Base-by-base conservation (phyloP, 805 yeast species). In the Kodamaea laetipori region DNA sequence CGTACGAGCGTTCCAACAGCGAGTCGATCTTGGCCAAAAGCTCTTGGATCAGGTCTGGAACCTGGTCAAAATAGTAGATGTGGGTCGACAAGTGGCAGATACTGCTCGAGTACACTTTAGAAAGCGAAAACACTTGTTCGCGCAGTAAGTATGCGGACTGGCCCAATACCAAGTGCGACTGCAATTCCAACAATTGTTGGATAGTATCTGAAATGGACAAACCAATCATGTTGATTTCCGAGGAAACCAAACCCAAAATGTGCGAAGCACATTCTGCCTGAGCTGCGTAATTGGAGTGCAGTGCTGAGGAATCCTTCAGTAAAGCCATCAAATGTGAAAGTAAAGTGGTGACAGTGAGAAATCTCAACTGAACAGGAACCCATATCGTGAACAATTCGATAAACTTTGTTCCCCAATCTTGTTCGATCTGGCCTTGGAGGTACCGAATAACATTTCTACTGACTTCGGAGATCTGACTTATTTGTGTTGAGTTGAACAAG, bases 141-240 rank as follows among this genome's bases (percentile, higher is more conserved):
- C 43, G 30, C 30, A 39, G 26, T 18, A 65, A 53, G 11, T 42
- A 45, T 1, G 48, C 50, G 1, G 61, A 44, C 37, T 64, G 62
- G 13, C 49, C 33, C 38, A 67, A 53, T 32, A 58, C 53, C 35
- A 70, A 56, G 32, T 51, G 50, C 10, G 70, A 56, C 53, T 84
- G 86, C 37, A 80, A 68, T 8, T 63, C 58, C 33, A 85, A 61
- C 5, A 86, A 57, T 44, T 76, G 80, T 48, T 82, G 79, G 58
- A 86, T 73, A 28, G 86, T 76, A 59, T 90, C 98, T 28, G 89
- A 72, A 4, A 90, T 86, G 8, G 96, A 85, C 35, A 94, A 68
- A 0, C 97, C 97, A 48, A 90, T 84, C 74, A 92, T 80, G 59
- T 85, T 88, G 32, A 88, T 88, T 30, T 82, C 82, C 0, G 94